Evolutionary conservation across 2,329 filamentous ascomycete genomes (phyloP), one percentile per base, ranked within the genome.

Genomic region (Orbilia javanica): DNA sequence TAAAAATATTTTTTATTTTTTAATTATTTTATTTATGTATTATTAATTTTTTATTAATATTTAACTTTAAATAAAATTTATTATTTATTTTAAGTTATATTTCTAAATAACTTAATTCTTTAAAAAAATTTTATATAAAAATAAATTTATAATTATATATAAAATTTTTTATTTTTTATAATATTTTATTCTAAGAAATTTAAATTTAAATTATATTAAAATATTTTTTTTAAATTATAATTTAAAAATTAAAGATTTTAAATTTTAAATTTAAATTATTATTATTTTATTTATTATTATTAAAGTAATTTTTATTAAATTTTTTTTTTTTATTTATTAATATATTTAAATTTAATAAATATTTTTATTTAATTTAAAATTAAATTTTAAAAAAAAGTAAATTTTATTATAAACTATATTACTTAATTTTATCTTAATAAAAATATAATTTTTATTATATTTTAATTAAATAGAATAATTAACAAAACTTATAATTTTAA

Each of bases 261-360:
- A 11, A 52, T 52, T 52, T 52, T 15, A 52, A 52, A 52, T 52
- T 52, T 52, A 83, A 84, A 82, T 83, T 84, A 79, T 84, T 85
- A 81, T 83, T 82, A 82, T 82, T 85, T 85, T 82, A 84, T 83
- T 85, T 82, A 81, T 83, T 82, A 81, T 84, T 84, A 84, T 83
- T 85, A 80, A 81, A 82, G 82, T 81, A 84, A 84, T 84, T 82
- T 81, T 82, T 83, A 81, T 84, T 84, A 82, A 82, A 84, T 85
- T 84, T 82, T 84, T 84, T 84, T 84, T 83, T 82, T 85, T 82
- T 82, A 81, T 82, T 85, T 84, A 84, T 85, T 84, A 82, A 85
- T 84, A 84, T 84, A 81, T 83, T 84, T 84, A 85, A 85, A 82
- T 84, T 85, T 81, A 84, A 82, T 82, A 82, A 82, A 83, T 85